Evolutionary conservation across 345 rosid species (phyloP).

Genomic region (Lagerstroemia speciosa): DNA sequence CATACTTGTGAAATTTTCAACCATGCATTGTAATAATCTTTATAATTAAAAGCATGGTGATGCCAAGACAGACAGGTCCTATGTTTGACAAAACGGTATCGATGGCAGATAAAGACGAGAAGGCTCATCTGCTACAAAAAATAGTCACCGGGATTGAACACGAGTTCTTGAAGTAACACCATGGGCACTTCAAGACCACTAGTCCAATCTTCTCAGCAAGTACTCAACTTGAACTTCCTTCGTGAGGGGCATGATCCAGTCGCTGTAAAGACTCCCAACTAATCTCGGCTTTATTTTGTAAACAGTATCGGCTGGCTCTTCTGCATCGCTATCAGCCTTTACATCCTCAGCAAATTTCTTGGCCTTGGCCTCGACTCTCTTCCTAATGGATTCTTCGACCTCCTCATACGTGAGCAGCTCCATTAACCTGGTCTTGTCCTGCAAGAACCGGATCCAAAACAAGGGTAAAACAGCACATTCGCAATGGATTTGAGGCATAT

Average conservation of each 20-base stretch:
- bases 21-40: no score
- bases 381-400: conserved; percentile 29
- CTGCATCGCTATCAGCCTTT: not conserved
- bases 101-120: not conserved
- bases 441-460: conserved; percentile 3
- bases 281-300: conserved; percentile 31
- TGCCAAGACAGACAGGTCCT: no score
- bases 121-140: not conserved
- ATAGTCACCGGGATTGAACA: not conserved
- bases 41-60: no score
- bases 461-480: not conserved
- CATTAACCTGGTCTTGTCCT: conserved; percentile 28
- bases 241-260: conserved; percentile 48
- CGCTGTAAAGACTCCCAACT: conserved; percentile 27
- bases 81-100: no score
- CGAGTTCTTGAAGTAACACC: not conserved
- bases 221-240: conserved; percentile 41
- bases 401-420: conserved; percentile 25
- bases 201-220: conserved; percentile 38
- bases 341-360: conserved; percentile 27
- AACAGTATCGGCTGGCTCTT: conserved; percentile 15
- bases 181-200: not conserved
- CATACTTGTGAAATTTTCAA: no score
- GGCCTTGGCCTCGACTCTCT: conserved; percentile 37
- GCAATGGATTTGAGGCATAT: not conserved